These are phyloP conservation scores for Nemania sp. DNA, from an alignment of 2,329 filamentous ascomycete species.

Conservation along the genomic window DNA sequence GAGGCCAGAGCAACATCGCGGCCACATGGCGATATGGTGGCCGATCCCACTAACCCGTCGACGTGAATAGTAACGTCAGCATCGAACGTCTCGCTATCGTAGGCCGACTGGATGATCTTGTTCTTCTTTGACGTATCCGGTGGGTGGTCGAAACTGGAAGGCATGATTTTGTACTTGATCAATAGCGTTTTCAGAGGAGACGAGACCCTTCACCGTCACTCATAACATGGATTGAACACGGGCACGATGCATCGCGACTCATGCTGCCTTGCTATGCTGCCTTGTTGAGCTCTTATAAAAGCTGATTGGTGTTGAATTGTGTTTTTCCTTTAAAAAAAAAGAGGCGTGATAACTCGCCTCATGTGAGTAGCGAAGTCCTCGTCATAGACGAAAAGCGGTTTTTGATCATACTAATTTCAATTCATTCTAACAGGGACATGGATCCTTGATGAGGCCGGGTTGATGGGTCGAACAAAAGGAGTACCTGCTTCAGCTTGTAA, in stretches of 20 bases:
- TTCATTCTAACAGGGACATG: not conserved
- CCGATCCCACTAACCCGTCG: conserved; percentile 80
- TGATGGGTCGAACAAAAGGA: no score
- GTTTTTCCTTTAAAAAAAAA: not conserved
- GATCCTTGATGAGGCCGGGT: no score
- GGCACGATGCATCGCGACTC: conserved; percentile 21
- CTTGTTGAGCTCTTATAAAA: conserved; percentile 3
- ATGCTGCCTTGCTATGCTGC: conserved; percentile 16
- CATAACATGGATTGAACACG: conserved; percentile 10
- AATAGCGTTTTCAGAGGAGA: not conserved
- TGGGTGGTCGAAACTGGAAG: conserved; percentile 51
- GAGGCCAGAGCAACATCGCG: conserved; percentile 89
- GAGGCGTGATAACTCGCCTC: conserved; percentile 6
- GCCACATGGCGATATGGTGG: conserved; percentile 89
- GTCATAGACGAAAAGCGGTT: not conserved
- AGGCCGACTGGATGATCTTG: conserved; percentile 69
- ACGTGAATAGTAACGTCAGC: conserved; percentile 83
- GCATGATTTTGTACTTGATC: conserved; percentile 49
- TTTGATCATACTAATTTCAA: conserved; percentile 3
- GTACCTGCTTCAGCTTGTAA: no score
- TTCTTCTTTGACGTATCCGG: conserved; percentile 57
- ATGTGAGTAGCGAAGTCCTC: not conserved
- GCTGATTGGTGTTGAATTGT: not conserved
- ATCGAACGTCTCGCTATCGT: conserved; percentile 86
- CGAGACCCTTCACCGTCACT: conserved; percentile 17